Evolutionary conservation across 306 rosid genomes (phyloP), one percentile per base, ranked within the genome.

Genomic region (Trifolium fragiferum): DNA sequence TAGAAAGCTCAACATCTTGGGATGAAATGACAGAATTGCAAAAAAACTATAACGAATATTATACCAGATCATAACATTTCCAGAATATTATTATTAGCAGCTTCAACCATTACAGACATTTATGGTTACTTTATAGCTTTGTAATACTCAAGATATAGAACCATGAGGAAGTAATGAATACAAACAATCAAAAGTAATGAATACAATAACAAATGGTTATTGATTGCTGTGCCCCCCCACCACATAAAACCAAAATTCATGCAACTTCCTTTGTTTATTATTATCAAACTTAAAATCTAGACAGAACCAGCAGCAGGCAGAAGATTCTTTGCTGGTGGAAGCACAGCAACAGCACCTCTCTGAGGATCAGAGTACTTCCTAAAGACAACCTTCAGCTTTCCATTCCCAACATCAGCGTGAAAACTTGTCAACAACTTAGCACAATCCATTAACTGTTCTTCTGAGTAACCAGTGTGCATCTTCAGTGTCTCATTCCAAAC

Each of bases 401-500:
- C 81, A 41, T 67, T 84, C 6, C 21, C 85, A 67, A 82, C 82
- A 32, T 4, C 40, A 0, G 84, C 80, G 43, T 90, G 98, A 32
- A 76, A 80, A 27, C 79, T 79, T 80, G 75, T 90, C 75, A 93
- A 54, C 2, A 81, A 72, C 33, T 71, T 87, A 0, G 93, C 91
- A 84, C 98, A 93, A n/a, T 84, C 97, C 53, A 86, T 75, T 1
- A 93, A 73, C 40, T 90, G 92, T 12, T 85, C 69, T 80, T 93
- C 83, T 12, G 96, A 66, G 69, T 85, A 93, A 30, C 97, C 96
- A 0, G 97, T 89, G 73, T 93, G 90, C 2, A 75, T 75, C 78
- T 83, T 81, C 0, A 93, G 89, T 4, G 97, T 93, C 14, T 82
- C 97, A 49, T 77, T 87, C 98, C 98, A 93, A 51, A 78, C n/a